phyloP scores from a whole-genome alignment of 2,329 filamentous ascomycete species.

The Ophiocordyceps camponoti-leonardi region DNA sequence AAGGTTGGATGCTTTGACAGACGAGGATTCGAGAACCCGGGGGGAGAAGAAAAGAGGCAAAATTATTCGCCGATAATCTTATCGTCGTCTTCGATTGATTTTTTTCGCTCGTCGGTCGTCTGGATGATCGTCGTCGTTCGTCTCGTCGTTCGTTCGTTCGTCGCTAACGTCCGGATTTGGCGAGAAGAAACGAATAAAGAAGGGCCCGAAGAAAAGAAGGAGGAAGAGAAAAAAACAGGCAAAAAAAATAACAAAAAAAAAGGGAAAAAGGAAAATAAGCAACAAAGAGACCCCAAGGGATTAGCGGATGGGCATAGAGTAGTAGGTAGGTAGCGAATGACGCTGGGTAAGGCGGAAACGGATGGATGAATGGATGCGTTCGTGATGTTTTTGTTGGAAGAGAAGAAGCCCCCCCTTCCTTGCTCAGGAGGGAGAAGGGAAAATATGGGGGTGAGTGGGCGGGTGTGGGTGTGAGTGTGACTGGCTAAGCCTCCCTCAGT shows the following conservation, averaged over 20 bases:
- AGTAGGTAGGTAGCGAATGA: too few species aligned
- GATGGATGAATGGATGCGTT: neutral
- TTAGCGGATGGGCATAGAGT: neutral
- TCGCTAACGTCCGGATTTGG: neutral
- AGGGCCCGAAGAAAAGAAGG: neutral
- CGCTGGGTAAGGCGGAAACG: neutral
- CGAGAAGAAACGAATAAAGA: neutral
- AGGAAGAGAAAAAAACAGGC: neutral
- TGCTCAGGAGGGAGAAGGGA: neutral
- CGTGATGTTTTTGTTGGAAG: neutral
- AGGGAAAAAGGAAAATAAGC: neutral
- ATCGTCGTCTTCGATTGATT: too few species aligned
- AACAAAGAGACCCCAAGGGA: neutral
- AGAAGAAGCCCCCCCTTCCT: too few species aligned
- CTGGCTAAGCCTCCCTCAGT: too few species aligned
- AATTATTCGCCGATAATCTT: neutral
- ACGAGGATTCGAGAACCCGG: too few species aligned
- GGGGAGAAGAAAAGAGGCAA: neutral
- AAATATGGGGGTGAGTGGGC: neutral
- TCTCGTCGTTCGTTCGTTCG: neutral
- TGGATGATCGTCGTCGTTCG: neutral
- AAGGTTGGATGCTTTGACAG: neutral
- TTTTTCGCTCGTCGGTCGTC: neutral
- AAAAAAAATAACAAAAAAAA: neutral
- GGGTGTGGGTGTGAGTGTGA: too few species aligned